Conservation (phyloP, 805 yeast genomes). For the Candida ovalis region DNA sequence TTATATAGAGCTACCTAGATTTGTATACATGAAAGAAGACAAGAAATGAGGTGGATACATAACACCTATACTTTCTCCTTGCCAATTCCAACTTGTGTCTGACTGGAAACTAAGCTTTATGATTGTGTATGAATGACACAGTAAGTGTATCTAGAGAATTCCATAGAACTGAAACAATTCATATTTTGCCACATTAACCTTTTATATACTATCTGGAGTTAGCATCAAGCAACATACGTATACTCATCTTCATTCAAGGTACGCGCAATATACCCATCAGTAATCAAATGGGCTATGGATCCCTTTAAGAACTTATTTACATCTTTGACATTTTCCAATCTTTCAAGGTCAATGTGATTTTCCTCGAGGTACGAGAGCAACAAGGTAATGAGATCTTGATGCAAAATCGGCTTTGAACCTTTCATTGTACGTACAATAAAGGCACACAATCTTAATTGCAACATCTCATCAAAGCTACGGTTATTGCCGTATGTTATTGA, state of each 20-base stretch:
- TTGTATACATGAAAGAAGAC: too few species aligned
- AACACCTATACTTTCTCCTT: too few species aligned
- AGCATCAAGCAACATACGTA: background rate
- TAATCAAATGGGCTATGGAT: background rate
- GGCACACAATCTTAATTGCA: conserved; percentile 11
- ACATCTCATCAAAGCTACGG: conserved; percentile 8
- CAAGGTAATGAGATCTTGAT: background rate
- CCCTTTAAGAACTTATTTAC: background rate
- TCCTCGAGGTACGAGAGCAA: background rate
- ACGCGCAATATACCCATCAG: background rate
- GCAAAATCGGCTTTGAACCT: background rate
- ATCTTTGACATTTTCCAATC: background rate
- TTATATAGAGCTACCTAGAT: too few species aligned
- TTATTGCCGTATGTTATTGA: background rate
- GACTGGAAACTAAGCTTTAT: too few species aligned
- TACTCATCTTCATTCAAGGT: background rate
- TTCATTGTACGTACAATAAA: conserved; percentile 31
- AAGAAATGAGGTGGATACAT: too few species aligned
- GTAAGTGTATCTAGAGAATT: too few species aligned
- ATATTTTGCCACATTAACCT: too few species aligned
- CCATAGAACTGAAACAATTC: too few species aligned
- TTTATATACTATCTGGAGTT: too few species aligned
- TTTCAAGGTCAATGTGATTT: background rate
- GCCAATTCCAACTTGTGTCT: too few species aligned
- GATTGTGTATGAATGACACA: too few species aligned